Conservation (phyloP, 2,329 filamentous ascomycete species). For the Cylindrodendrum hubeiense region DNA sequence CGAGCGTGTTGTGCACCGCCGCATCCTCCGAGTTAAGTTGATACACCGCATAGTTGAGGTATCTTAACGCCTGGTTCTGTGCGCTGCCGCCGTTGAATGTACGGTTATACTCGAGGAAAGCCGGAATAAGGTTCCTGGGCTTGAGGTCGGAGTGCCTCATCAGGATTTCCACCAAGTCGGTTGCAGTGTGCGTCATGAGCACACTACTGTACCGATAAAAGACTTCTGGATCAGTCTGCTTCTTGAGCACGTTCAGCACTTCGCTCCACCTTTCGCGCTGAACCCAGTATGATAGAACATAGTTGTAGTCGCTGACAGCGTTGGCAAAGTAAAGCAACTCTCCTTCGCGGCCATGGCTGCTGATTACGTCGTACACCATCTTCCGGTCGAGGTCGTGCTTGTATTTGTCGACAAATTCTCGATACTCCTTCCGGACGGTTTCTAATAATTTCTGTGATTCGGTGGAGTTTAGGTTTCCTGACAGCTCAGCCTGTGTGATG, state of each 20-base stretch:
- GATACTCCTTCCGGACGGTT: constrained; percentile 81
- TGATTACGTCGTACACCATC: constrained; percentile 95
- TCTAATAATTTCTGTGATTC: constrained; percentile 80
- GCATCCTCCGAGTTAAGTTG: constrained; percentile 83
- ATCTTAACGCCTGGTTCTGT: constrained; percentile 92
- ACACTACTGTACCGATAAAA: constrained; percentile 98
- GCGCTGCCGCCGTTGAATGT: constrained; percentile 72
- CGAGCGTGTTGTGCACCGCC: constrained; percentile 95
- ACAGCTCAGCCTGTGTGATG: constrained; percentile 85
- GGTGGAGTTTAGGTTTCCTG: constrained; percentile 76
- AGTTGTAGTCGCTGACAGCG: constrained; percentile 90
- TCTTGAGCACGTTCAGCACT: constrained; percentile 88
- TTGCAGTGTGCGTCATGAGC: constrained; percentile 89
- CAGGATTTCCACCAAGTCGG: constrained; percentile 92
- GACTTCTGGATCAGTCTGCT: constrained; percentile 90
- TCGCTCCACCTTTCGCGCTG: constrained; percentile 94
- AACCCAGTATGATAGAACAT: constrained; percentile 96
- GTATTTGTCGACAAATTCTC: constrained; percentile 88
- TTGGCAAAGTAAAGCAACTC: constrained; percentile 94
- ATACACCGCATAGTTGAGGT: constrained; percentile 94
- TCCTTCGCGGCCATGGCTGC: constrained; percentile 93
- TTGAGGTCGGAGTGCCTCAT: constrained; percentile 92
- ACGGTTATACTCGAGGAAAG: constrained; percentile 93
- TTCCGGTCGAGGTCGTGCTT: constrained; percentile 90
- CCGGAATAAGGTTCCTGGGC: constrained; percentile 89